Base-by-base conservation (phyloP, 805 yeast species). In the Ascoidea rubescens region DNA sequence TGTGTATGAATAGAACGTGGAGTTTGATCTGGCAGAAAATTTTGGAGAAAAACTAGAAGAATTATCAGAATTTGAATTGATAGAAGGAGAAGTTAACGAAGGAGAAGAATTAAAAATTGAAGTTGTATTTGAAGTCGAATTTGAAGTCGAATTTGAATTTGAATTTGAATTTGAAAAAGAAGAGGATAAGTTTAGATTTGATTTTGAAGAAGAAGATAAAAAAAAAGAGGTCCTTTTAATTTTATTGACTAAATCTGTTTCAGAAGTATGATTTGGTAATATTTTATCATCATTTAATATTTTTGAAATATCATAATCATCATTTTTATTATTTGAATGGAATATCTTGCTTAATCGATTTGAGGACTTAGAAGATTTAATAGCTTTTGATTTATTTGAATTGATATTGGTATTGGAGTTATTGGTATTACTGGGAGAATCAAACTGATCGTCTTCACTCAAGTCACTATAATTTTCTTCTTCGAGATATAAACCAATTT, bases 201-300 rank as follows among this genome's bases (percentile, higher is more conserved):
- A 37, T 21, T 21, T 21, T 21, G 43, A 37, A 37, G 43, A 37
- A 14, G 43, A 37, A 37, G 43, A 37, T 37, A 8, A 10, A 4
- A 37, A 37, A 37, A 37, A 37, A 37, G 43, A 37, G 14, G 8
- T 37, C 14, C 43, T 8, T 37, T 37, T 37, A 8, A 10, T 37
- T 37, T 8, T 10, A 37, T 37, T 37, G 43, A 10, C 14, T 4
- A 37, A 37, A 37, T 37, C 43, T 10, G 43, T 10, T 37, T 37
- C 43, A 37, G 43, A 37, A 37, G 51, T 49, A 33, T 52, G 55
- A 49, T 52, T 54, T 12, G 56, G 57, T 7, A 12, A 28, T 12
- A 42, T 50, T 33, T 52, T 16, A 45, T 52, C 56, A 47, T 52
- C 46, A 33, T 45, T 33, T 44, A 53, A 48, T 5, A 53, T 16